Base-by-base conservation (phyloP, 305 asterid genomes). In the Fraxinus velutina region DNA sequence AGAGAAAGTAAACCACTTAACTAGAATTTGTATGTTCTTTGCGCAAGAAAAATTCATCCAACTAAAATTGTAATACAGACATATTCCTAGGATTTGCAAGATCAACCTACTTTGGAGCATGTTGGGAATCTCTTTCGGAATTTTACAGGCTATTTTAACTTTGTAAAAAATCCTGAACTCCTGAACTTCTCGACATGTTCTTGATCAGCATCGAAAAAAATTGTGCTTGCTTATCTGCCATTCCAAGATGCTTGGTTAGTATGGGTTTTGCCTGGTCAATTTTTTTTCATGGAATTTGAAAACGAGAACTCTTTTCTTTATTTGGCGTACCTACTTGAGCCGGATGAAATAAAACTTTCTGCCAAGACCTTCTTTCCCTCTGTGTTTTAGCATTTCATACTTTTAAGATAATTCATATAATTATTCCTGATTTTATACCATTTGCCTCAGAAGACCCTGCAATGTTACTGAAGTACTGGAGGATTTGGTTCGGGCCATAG, bases 401-500 rank as follows among this genome's bases (percentile, higher is more conserved):
- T 73, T 27, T 66, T 79, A 73, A 73, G 36, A 81, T 33, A 55
- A 66, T 79, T 79, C 78, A 19, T 47, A 17, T 57, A 37, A 70
- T 52, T 73, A 68, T 78, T 60, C 75, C 15, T 39, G 32, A 39
- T 47, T 21, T 19, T 73, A 15, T 55, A 73, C 73, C 81, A 39
- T 73, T 72, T 84, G 75, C 70, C 36, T 50, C 85, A 83, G 92
- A 85, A 93, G 93, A 81, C 97, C 97, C 36, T 92, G 97, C 88
- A 82, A 89, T 82, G 81, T 91, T 79, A 90, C 92, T 78, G 92
- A 90, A 80, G 86, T 95, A 74, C 89, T 96, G 82, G 88, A 86
- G 76, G 94, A 92, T 84, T 86, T 96, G 90, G 96, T 95, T 78
- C 94, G 87, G 81, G 98, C 98, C 79, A 89, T 94, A 79, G 86